Conservation (phyloP, 495 filamentous ascomycete species). For the Glarea lozoyensis region DNA sequence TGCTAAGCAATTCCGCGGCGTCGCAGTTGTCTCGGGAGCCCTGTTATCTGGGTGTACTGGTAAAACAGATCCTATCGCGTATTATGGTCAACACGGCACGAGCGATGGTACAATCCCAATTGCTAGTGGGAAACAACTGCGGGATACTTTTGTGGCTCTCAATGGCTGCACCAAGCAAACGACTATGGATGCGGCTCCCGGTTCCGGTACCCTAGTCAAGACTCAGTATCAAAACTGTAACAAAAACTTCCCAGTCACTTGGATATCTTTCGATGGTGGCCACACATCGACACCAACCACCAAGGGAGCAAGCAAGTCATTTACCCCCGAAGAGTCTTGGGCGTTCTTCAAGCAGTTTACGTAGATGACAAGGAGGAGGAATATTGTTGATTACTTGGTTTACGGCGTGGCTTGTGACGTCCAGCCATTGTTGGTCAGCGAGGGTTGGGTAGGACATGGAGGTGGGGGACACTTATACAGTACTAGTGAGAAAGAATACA, state of each 20-base stretch:
- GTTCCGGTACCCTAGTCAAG: constrained; percentile 23
- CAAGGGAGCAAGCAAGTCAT: constrained; percentile 19
- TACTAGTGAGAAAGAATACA: too few relatives aligned
- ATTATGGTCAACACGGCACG: constrained; percentile 35
- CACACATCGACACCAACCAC: not conserved
- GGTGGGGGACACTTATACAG: too few relatives aligned
- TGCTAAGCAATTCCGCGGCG: constrained; percentile 30
- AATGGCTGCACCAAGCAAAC: constrained; percentile 25
- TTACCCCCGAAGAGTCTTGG: constrained; percentile 27
- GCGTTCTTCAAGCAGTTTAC: constrained; percentile 26
- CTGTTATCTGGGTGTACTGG: constrained; percentile 31
- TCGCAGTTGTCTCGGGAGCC: constrained; percentile 33
- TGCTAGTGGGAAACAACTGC: constrained; percentile 24
- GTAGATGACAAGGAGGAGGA: too few relatives aligned
- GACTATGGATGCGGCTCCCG: constrained; percentile 19
- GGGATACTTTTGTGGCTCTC: constrained; percentile 30
- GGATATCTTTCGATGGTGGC: not conserved
- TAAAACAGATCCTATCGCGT: constrained; percentile 32
- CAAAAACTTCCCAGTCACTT: constrained; percentile 20
- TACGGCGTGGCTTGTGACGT: too few relatives aligned
- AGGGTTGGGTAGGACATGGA: too few relatives aligned
- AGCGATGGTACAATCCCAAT: constrained; percentile 31
- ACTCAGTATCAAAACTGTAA: constrained; percentile 23
- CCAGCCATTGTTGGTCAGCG: too few relatives aligned
- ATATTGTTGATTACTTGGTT: too few relatives aligned